phyloP scores from a whole-genome alignment of 2,329 filamentous ascomycete genomes.

The Penicillium decumbens region DNA sequence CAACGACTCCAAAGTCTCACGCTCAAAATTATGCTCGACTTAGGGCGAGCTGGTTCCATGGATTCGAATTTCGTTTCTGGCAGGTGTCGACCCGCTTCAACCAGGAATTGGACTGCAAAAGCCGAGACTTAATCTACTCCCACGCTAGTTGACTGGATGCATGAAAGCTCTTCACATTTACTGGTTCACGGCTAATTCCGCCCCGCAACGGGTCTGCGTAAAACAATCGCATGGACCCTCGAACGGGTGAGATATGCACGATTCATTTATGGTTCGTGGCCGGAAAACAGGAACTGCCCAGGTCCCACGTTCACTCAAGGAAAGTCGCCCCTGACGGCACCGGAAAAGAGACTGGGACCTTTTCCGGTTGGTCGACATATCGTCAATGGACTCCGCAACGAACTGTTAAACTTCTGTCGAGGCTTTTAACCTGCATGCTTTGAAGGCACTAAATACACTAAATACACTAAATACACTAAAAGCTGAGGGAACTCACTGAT shows the following conservation, averaged over 20 bases:
- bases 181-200: background rate
- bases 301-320: background rate
- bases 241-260: background rate
- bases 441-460: too few species aligned
- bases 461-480: too few species aligned
- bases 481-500: too few species aligned
- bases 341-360: background rate
- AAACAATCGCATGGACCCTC: background rate
- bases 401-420: background rate
- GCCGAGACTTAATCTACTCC: background rate
- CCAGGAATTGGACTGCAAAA: background rate
- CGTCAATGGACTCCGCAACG: background rate
- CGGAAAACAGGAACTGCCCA: background rate
- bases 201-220: background rate
- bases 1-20: background rate
- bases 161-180: background rate
- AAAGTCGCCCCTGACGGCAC: background rate
- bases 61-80: background rate
- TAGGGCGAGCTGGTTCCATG: slow-evolving; percentile 4
- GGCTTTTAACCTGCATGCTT: background rate
- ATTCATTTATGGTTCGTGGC: background rate
- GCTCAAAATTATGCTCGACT: background rate
- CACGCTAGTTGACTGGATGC: background rate
- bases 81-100: background rate
- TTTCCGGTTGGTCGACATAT: background rate